Conservation (phyloP, 768 basidiomycete genomes). For the Lentinula detonsa region DNA sequence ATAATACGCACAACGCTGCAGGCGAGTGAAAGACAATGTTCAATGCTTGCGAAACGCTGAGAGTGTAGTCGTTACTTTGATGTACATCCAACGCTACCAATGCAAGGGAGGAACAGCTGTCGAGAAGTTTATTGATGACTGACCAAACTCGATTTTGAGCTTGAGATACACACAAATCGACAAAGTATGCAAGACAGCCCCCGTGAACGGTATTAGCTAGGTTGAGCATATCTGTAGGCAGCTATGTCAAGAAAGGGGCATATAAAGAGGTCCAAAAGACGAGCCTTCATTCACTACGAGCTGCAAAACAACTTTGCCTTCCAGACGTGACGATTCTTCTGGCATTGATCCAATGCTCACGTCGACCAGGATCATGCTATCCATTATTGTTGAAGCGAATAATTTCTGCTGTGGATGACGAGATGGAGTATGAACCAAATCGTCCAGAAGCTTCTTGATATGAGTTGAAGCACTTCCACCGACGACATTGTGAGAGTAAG, state of each 20-base stretch:
- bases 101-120: conserved; percentile 2
- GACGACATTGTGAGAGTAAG: not conserved
- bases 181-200: conserved; percentile 23
- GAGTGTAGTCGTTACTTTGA: not conserved
- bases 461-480: not conserved
- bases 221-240: conserved; percentile 27
- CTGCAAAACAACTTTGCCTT: conserved; percentile 1
- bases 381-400: not conserved
- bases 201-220: conserved; percentile 20
- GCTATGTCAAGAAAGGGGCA: not conserved
- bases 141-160: not conserved
- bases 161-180: conserved; percentile 21
- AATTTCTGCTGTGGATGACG: not conserved
- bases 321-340: not conserved
- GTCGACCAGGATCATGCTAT: not conserved
- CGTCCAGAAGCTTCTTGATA: not conserved
- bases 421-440: not conserved
- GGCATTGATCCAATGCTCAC: conserved; percentile 1
- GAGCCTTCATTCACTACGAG: conserved; percentile 1
- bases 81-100: not conserved
- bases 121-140: not conserved
- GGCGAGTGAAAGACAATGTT: conserved; percentile 28
- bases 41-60: conserved; percentile 25
- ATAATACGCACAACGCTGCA: conserved; percentile 20
- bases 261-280: not conserved